Conservation (phyloP, 768 basidiomycete genomes). For the Coprinopsis strossmayeri region DNA sequence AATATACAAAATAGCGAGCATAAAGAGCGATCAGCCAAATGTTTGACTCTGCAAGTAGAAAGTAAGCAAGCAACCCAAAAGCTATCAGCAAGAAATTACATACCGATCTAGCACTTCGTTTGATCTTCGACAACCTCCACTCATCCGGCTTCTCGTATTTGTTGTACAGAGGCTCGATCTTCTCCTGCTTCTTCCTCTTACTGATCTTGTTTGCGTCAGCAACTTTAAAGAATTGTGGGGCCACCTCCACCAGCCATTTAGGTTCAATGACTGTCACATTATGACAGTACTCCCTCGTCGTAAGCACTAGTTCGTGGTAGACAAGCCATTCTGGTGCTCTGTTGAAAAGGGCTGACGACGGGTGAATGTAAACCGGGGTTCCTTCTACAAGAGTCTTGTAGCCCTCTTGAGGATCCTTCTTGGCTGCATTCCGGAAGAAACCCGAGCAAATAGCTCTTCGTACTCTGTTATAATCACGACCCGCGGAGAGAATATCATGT, state of each 20-base stretch:
- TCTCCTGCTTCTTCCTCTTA: slow-evolving; percentile 92
- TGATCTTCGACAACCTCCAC: slow-evolving; percentile 91
- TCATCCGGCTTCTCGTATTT: slow-evolving; percentile 93
- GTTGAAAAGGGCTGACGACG: slow-evolving; percentile 94
- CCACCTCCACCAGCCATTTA: slow-evolving; percentile 97
- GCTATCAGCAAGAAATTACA: slow-evolving; percentile 14
- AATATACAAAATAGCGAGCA: slow-evolving; percentile 2
- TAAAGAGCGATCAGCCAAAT: slow-evolving; percentile 51
- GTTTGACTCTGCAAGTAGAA: slow-evolving; percentile 66
- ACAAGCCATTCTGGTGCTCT: slow-evolving; percentile 94
- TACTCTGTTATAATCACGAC: slow-evolving; percentile 87
- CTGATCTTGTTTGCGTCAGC: slow-evolving; percentile 97
- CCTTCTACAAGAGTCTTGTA: slow-evolving; percentile 98
- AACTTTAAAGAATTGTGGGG: slow-evolving; percentile 98
- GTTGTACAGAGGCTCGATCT: slow-evolving; percentile 94
- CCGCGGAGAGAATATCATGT: slow-evolving; percentile 92
- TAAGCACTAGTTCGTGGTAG: slow-evolving; percentile 93
- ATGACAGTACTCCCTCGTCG: slow-evolving; percentile 92
- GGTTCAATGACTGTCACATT: slow-evolving; percentile 95
- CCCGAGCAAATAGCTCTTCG: slow-evolving; percentile 96
- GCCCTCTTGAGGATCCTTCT: slow-evolving; percentile 97
- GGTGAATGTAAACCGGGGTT: slow-evolving; percentile 99
- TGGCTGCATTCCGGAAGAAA: slow-evolving; percentile 96
- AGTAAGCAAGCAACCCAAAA: slow-evolving; percentile 13
- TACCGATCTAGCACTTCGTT: slow-evolving; percentile 82